These are phyloP conservation scores for Torulaspora pretoriensis DNA, from an alignment of 1,139 yeast species.

Conservation along the genomic window DNA sequence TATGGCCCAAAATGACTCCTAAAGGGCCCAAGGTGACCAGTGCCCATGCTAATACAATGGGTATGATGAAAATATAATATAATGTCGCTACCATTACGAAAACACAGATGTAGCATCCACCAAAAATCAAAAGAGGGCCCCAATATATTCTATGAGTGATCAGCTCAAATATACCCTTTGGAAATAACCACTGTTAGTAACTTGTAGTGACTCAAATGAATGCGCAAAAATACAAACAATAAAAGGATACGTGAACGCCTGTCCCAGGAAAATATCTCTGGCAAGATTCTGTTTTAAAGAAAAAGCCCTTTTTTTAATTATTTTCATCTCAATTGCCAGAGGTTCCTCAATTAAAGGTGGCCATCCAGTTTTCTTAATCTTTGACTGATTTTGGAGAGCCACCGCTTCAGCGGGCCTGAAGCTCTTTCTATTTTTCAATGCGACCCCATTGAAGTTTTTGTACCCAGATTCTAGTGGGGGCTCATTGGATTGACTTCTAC, in stretches of 20 bases:
- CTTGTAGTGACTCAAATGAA: not conserved
- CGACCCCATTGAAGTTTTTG: no score
- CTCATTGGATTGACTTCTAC: not conserved
- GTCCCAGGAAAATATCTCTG: conserved; percentile 18
- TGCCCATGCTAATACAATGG: conserved; percentile 24
- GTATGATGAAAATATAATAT: conserved; percentile 26
- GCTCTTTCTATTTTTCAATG: no score
- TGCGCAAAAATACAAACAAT: conserved; percentile 18
- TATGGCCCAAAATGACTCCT: conserved; percentile 27
- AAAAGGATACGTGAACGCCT: conserved; percentile 32
- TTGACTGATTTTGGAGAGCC: not conserved
- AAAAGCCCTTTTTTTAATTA: conserved; percentile 6
- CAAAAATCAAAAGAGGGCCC: conserved; percentile 26
- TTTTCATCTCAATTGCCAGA: not conserved
- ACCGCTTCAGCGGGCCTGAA: no score
- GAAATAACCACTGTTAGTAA: conserved; percentile 19
- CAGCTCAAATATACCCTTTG: conserved; percentile 29
- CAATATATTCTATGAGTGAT: conserved; percentile 26
- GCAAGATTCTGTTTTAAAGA: conserved; percentile 16
- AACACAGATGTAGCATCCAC: conserved; percentile 22
- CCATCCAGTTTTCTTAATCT: not conserved
- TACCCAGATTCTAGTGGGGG: no score
- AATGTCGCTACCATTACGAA: conserved; percentile 24
- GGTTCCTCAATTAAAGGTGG: conserved; percentile 4
- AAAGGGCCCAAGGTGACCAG: conserved; percentile 29